Conservation (phyloP, 2,329 filamentous ascomycete species). For the Septoria linicola region DNA sequence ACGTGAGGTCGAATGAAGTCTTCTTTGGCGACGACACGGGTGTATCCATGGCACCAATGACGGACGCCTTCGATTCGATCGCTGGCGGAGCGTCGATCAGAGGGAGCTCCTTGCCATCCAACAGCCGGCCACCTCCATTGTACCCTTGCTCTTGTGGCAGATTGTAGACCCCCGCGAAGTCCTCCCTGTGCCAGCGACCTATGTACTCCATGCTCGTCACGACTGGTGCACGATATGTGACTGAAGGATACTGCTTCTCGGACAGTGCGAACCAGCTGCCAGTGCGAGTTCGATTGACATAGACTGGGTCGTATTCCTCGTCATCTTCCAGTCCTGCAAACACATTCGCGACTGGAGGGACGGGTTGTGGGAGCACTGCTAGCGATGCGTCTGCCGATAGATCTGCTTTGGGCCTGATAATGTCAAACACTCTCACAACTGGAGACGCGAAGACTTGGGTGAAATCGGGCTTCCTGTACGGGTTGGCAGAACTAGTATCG, state of each 20-base stretch:
- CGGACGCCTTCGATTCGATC: not conserved
- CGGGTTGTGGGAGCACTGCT: constrained; percentile 82
- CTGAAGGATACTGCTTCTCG: constrained; percentile 78
- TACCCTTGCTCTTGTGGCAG: constrained; percentile 20
- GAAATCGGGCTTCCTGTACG: constrained; percentile 27
- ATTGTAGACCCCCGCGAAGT: constrained; percentile 36
- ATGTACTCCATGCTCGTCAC: constrained; percentile 60
- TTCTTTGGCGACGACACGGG: constrained; percentile 4
- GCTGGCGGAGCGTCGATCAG: constrained; percentile 25
- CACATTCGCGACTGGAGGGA: constrained; percentile 52
- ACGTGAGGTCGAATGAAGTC: constrained; percentile 5
- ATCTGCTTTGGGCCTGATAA: constrained; percentile 58
- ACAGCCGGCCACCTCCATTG: constrained; percentile 9
- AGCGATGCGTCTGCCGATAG: constrained; percentile 69
- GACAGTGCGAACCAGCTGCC: constrained; percentile 95
- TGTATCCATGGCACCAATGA: constrained; percentile 6
- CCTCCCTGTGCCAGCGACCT: constrained; percentile 41
- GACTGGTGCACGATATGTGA: constrained; percentile 65
- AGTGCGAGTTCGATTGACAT: constrained; percentile 80
- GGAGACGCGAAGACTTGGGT: constrained; percentile 37
- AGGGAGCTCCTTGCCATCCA: constrained; percentile 19
- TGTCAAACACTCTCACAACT: constrained; percentile 36
- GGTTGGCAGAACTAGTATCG: constrained; percentile 56
- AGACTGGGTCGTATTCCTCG: constrained; percentile 54
- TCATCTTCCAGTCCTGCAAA: constrained; percentile 34